Percentiles rank a stretch among this genome's conserved stretches.
These are phyloP conservation scores for Puccinia hordei DNA, from an alignment of 1,284 basidiomycete genomes.

Conservation along the genomic window DNA sequence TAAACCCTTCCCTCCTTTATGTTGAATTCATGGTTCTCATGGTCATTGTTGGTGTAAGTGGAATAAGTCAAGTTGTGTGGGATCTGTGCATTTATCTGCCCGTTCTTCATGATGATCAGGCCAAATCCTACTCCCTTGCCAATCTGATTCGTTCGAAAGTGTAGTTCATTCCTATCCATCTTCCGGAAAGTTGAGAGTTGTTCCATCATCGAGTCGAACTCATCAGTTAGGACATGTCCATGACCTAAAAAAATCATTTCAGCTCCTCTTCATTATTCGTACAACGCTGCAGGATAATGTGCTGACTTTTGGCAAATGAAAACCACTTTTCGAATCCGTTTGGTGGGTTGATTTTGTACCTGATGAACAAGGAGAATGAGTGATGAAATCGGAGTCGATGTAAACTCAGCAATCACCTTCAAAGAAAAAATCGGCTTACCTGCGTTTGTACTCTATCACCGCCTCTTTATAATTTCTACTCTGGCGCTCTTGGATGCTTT, in stretches of 20 bases:
- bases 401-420: not conserved
- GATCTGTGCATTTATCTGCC: constrained; percentile 9
- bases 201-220: constrained; percentile 43
- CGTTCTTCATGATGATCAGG: constrained; percentile 9
- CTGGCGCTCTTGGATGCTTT: constrained; percentile 25
- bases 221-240: constrained; percentile 27
- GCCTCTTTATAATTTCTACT: constrained; percentile 26
- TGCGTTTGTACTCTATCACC: constrained; percentile 10
- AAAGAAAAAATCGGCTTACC: constrained; percentile 9
- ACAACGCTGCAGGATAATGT: not conserved
- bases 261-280: not conserved
- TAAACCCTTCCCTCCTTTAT: constrained; percentile 13
- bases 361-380: not conserved
- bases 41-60: constrained; percentile 32
- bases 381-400: not conserved
- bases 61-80: constrained; percentile 8
- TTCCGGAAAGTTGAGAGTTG: constrained; percentile 23
- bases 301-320: constrained; percentile 33
- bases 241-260: constrained; percentile 12
- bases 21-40: constrained; percentile 41
- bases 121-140: constrained; percentile 26
- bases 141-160: constrained; percentile 11
- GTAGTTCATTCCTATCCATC: constrained; percentile 12
- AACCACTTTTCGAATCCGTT: constrained; percentile 44
- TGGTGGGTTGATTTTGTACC: constrained; percentile 36